A percentile compares a stretch with the other conserved stretches of the same genome.
phyloP scores from a whole-genome alignment of 129 eudicot species.

The Rutidosis leptorrhynchoides region DNA sequence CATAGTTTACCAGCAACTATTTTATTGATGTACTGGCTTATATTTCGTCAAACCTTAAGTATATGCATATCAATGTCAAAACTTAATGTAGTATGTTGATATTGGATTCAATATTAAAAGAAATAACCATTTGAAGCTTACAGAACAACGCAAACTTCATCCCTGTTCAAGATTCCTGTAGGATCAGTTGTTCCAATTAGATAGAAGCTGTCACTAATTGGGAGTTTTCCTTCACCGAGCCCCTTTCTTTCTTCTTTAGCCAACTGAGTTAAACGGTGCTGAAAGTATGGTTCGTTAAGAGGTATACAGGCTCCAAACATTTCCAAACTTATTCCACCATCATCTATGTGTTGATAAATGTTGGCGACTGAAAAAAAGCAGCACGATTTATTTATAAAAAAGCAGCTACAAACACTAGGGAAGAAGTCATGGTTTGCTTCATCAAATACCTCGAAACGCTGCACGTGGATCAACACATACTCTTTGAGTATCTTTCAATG shows the following conservation, averaged over 20 bases:
- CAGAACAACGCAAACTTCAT: slow-evolving; percentile 74
- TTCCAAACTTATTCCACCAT: slow-evolving; percentile 35
- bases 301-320: slow-evolving; percentile 61
- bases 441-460: slow-evolving; percentile 59
- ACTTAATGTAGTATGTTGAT: background rate
- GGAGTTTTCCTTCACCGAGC: slow-evolving; percentile 60
- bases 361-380: slow-evolving; percentile 52
- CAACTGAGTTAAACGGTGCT: slow-evolving; percentile 41
- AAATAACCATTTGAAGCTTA: slow-evolving; percentile 26
- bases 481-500: slow-evolving; percentile 46
- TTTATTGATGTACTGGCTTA: too few species aligned
- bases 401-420: too few species aligned
- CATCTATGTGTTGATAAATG: slow-evolving; percentile 42
- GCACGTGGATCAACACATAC: slow-evolving; percentile 41
- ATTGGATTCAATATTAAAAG: background rate
- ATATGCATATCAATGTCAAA: background rate
- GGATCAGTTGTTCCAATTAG: slow-evolving; percentile 90
- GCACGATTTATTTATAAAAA: slow-evolving; percentile 1
- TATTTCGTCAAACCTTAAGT: too few species aligned
- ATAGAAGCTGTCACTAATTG: slow-evolving; percentile 59
- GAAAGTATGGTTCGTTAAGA: slow-evolving; percentile 59
- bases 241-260: slow-evolving; percentile 43
- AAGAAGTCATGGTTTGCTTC: background rate
- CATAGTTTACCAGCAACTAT: too few species aligned
- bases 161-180: slow-evolving; percentile 43